Evolutionary conservation across 768 basidiomycete species (phyloP), one percentile per base, ranked within the genome.

Genomic region (Tricholoma bakamatsutake): DNA sequence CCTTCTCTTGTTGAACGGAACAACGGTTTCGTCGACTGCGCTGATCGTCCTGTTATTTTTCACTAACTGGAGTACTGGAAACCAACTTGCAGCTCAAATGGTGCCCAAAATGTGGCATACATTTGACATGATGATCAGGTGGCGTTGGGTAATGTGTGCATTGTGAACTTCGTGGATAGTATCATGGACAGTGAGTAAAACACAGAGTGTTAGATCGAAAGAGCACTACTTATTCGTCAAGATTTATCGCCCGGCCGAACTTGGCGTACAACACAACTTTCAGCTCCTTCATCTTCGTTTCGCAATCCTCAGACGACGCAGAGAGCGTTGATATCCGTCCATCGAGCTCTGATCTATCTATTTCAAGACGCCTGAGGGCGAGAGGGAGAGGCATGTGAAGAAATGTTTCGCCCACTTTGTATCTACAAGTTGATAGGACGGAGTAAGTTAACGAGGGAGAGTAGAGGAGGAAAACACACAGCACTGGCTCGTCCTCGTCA

Each of bases 221-320:
- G n/a, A 31, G 12, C 28, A 5, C 6, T 18, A 27, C 5, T 55
- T 69, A 88, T 66, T 90, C 90, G 67, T 96, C 93, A 46, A 97
- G 80, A 69, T 97, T 97, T 71, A 96, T 96, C 37, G 93, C 88
- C 40, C 80, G 83, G 17, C 94, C 94, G 67, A 98, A 98, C 71
- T 94, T 95, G 27, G 90, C 90, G 65, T 97, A 97, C 53, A 94
- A 66, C 0, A 76, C 66, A 40, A 88, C 79, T 67, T 94, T 94
- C 43, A 93, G 81, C 51, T 80, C 80, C 65, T 88, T 87, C 90
- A 93, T 92, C 62, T 83, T 74, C 31, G 69, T 76, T 62, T 90
- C 86, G 66, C 85, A 89, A 17, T 84, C 78, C 51, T 85, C 82
- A 15, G 82, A 81, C 34, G 77, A 75, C 8, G 66, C 66, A 7